A percentile compares a stretch with the other conserved stretches of the same genome.
Conservation (phyloP, 2,329 filamentous ascomycete species). For the Fusarium staphyleae region DNA sequence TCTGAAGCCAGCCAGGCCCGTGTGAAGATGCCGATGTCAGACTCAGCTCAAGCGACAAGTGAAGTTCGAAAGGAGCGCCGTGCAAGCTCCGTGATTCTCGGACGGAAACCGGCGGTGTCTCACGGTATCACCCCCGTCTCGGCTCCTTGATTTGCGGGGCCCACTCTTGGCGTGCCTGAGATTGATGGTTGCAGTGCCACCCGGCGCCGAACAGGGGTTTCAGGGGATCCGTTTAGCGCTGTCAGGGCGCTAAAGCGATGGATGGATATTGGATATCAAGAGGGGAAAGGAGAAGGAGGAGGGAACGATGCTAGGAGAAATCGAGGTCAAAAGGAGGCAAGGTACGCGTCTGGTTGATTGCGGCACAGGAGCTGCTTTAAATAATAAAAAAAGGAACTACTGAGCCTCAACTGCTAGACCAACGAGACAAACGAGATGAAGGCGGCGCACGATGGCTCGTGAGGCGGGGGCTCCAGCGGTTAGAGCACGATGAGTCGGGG, state of each 20-base stretch:
- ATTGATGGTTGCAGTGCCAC: constrained; percentile 14
- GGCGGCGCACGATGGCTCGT: constrained; percentile 28
- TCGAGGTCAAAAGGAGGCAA: background rate
- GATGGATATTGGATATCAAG: no score
- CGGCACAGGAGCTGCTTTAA: background rate
- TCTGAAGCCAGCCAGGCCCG: background rate
- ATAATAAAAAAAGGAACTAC: background rate
- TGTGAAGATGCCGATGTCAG: background rate
- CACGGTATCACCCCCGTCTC: constrained; percentile 32
- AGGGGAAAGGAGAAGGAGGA: no score
- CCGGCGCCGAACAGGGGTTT: constrained; percentile 9
- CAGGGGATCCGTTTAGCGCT: constrained; percentile 16
- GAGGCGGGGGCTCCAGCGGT: constrained; percentile 23
- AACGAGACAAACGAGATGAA: constrained; percentile 28
- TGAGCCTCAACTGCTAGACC: background rate
- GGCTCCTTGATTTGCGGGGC: constrained; percentile 38
- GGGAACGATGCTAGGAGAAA: background rate
- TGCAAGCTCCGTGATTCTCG: constrained; percentile 37
- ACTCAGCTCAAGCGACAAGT: constrained; percentile 5
- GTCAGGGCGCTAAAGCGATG: constrained; percentile 20
- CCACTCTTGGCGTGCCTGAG: constrained; percentile 37
- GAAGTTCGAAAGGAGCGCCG: constrained; percentile 23
- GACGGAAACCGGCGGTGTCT: constrained; percentile 33
- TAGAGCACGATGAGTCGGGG: constrained; percentile 12
- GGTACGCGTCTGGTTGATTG: background rate